Base-by-base conservation (phyloP, 139 green algal genomes). In the Nannochloris sp. region DNA sequence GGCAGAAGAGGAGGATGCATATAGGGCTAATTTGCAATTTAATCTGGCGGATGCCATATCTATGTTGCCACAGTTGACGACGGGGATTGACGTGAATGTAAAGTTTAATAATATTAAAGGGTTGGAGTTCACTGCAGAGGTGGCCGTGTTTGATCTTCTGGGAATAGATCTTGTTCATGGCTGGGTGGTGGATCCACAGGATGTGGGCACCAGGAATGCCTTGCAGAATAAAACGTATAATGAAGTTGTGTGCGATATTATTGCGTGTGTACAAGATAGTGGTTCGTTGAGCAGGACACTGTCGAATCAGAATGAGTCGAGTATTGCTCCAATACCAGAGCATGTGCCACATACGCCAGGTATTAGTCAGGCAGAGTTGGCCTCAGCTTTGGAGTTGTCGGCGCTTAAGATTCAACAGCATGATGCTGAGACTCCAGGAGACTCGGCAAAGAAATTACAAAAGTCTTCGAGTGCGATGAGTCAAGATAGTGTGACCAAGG, bases 81-180 rank as follows among this genome's bases (percentile, higher is more conserved):
- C 85, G 0, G 93, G 93, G n/a, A 74, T 98, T 29, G 93, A 98
- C 67, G 91, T 98, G 25, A 98, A 98, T 71, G 76, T 94, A 4
- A 71, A 71, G 11, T 96, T 95, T 68, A 49, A 80, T 61, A 50
- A 80, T 62, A 65, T 65, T 49, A 60, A 65, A 4, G 77, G 74
- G 10, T 80, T 87, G 48, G 80, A 91, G 69, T 89, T 84, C 66
- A 93, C 86, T 9, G 57, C 70, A 20, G 87, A 95, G 69, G 61
- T 84, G 4, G 79, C 82, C 13, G 87, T 98, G 36, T 99, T 99
- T 65, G 93, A 98, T 77, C 81, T 98, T 46, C 77, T 97, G 49
- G 87, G 88, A 77, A 88, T 98, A 45, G 61, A 43, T 16, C 74
- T 98, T 14, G 72, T 93, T 45, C 93, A 99, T 66, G 93, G 91